Percentiles rank a stretch among this genome's conserved stretches.
These are phyloP conservation scores for Metschnikowia baotianmanensis DNA, from an alignment of 805 yeast genomes.

Conservation along the genomic window DNA sequence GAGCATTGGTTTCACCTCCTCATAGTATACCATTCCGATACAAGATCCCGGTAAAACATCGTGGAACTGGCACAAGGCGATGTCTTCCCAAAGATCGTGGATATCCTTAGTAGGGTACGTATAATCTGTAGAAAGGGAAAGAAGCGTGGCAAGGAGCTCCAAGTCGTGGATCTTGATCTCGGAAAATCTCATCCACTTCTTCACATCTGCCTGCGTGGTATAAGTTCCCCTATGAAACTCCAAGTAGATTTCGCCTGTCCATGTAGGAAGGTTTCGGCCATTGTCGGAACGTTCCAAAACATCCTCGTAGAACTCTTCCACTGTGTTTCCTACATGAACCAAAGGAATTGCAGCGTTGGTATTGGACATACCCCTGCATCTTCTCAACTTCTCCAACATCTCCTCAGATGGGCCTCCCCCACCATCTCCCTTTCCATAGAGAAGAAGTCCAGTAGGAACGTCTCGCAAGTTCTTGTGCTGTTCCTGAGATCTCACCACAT, in stretches of 20 bases:
- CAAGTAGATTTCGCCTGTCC: slow-evolving; percentile 92
- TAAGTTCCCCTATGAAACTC: slow-evolving; percentile 98
- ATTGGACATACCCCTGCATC: slow-evolving; percentile 85
- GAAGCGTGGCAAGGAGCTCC: slow-evolving; percentile 77
- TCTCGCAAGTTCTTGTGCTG: slow-evolving; percentile 84
- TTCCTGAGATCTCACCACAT: slow-evolving; percentile 72
- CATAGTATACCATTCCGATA: slow-evolving; percentile 84
- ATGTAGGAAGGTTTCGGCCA: slow-evolving; percentile 71
- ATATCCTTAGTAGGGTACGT: slow-evolving; percentile 71
- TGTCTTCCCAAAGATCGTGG: slow-evolving; percentile 79
- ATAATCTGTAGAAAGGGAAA: slow-evolving; percentile 56
- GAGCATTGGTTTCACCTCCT: slow-evolving; percentile 80
- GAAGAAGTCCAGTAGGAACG: slow-evolving; percentile 75
- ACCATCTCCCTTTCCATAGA: slow-evolving; percentile 96
- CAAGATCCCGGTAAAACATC: slow-evolving; percentile 98
- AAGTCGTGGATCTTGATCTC: slow-evolving; percentile 82
- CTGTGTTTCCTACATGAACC: slow-evolving; percentile 72
- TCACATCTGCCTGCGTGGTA: slow-evolving; percentile 88
- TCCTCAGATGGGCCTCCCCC: slow-evolving; percentile 98
- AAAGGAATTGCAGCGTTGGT: slow-evolving; percentile 79
- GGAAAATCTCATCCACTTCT: slow-evolving; percentile 70
- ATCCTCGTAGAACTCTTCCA: slow-evolving; percentile 76
- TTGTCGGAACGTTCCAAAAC: slow-evolving; percentile 59
- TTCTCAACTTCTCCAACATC: slow-evolving; percentile 88
- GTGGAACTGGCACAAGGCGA: slow-evolving; percentile 90